Percentiles rank a stretch among this genome's conserved stretches.
Conservation (phyloP, 1,284 basidiomycete species). For the Somion occarium region DNA sequence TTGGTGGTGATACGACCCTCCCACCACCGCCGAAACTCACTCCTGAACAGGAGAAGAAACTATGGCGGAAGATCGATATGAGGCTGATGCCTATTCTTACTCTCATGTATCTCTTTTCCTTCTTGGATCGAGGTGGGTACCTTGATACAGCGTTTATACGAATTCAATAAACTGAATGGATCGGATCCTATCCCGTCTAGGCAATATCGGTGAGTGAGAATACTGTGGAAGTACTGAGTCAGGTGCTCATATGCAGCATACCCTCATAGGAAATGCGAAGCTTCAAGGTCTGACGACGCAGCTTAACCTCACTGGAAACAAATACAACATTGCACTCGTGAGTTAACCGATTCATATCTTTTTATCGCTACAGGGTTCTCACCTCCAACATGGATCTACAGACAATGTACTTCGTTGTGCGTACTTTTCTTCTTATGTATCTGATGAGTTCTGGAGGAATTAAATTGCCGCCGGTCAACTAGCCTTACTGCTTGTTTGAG, state of each 20-base stretch:
- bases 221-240: neutral
- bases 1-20: conserved; percentile 24
- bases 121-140: conserved; percentile 54
- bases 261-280: conserved; percentile 63
- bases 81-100: conserved; percentile 62
- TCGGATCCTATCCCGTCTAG: too few relatives aligned
- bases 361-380: neutral
- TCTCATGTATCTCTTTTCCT: conserved; percentile 60
- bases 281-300: conserved; percentile 54
- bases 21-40: conserved; percentile 45
- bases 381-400: conserved; percentile 19
- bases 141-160: neutral
- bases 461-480: too few relatives aligned
- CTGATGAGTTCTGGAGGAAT: too few relatives aligned
- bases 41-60: conserved; percentile 44
- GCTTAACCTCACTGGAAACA: conserved; percentile 49
- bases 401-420: conserved; percentile 69
- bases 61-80: conserved; percentile 63
- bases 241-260: neutral
- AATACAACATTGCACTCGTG: conserved; percentile 65
- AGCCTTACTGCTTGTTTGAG: conserved; percentile 62
- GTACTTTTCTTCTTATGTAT: too few relatives aligned
- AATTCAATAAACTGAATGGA: neutral
- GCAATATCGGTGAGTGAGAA: conserved; percentile 14
- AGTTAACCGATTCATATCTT: conserved; percentile 17